phyloP scores from a whole-genome alignment of 257 asterid species.

The Oldenlandia corymbosa region DNA sequence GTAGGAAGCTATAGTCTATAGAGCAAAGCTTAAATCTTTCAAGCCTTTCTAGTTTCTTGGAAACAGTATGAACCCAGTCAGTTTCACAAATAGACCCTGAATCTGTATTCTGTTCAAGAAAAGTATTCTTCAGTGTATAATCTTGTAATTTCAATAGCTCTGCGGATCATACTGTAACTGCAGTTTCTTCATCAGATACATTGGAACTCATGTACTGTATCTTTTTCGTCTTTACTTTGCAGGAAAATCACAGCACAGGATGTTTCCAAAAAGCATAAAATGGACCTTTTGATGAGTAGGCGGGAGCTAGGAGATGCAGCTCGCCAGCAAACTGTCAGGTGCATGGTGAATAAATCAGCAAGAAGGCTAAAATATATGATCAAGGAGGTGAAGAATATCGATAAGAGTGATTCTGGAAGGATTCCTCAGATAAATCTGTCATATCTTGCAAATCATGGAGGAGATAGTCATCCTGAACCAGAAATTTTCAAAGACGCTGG shows the following conservation, averaged over 20 bases:
- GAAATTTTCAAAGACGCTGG: slow-evolving; percentile 32
- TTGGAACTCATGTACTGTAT: background rate
- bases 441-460: slow-evolving; percentile 20
- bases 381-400: slow-evolving; percentile 41
- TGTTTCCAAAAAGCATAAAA: slow-evolving; percentile 57
- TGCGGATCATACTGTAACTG: background rate
- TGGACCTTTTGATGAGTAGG: slow-evolving; percentile 88
- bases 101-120: background rate
- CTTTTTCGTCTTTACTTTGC: slow-evolving; percentile 14
- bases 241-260: slow-evolving; percentile 85
- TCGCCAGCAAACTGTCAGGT: slow-evolving; percentile 59
- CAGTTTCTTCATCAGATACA: background rate
- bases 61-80: background rate
- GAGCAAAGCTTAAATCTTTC: too few species aligned
- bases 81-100: background rate
- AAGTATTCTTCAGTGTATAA: background rate
- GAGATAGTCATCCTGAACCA: slow-evolving; percentile 38
- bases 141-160: background rate
- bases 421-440: slow-evolving; percentile 14
- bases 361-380: slow-evolving; percentile 64
- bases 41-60: background rate
- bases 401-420: slow-evolving; percentile 15
- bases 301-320: slow-evolving; percentile 97
- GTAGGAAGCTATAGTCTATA: background rate
- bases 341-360: slow-evolving; percentile 56